Conservation (phyloP, 257 asterid genomes). For the Forsythia suspensa region DNA sequence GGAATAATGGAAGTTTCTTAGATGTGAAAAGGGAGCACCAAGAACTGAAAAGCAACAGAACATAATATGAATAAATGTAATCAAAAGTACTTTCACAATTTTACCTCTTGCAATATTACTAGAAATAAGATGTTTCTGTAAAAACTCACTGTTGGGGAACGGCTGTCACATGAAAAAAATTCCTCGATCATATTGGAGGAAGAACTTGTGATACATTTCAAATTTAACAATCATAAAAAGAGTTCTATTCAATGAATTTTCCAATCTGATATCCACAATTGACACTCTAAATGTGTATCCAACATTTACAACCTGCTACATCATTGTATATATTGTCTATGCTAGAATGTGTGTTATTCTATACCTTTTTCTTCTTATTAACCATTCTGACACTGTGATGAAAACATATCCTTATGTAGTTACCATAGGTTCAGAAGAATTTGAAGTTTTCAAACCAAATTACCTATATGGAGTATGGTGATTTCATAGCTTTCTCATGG, state of each 20-base stretch:
- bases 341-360: slow-evolving; percentile 5
- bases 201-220: neutral
- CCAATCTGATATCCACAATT: neutral
- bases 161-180: neutral
- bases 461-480: neutral
- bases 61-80: slow-evolving; percentile 4
- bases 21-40: neutral
- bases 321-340: neutral
- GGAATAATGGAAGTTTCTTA: slow-evolving; percentile 8
- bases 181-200: neutral
- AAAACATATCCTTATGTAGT: neutral
- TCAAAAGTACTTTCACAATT: neutral
- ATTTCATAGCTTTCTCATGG: neutral
- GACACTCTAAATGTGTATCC: neutral
- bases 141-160: neutral
- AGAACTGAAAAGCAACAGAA: neutral
- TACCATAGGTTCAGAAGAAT: slow-evolving; percentile 1
- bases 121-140: neutral
- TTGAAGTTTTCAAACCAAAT: neutral
- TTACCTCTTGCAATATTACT: neutral
- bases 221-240: neutral
- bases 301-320: neutral
- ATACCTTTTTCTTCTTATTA: neutral
- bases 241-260: neutral
- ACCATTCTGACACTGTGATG: neutral